Evolutionary conservation across 2,329 filamentous ascomycete species (phyloP), one percentile per base, ranked within the genome.

Genomic region (Teratosphaeria nubilosa): DNA sequence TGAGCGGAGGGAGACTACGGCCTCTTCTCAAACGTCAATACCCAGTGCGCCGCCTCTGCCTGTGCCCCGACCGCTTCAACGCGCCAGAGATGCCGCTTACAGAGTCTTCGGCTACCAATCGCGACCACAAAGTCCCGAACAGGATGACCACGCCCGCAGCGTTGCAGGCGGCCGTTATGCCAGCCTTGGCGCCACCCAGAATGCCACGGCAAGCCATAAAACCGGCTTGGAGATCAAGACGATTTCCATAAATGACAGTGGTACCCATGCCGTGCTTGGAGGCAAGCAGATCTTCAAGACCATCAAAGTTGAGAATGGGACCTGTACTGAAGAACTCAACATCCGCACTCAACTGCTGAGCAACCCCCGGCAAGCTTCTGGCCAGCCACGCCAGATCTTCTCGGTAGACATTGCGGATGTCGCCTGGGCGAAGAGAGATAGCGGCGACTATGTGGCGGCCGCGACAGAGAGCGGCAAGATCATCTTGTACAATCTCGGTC

Each of bases 231-330:
- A 83, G 61, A 85, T 86, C 65, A 74, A 80, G 51, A 81, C 84
- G 41, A 74, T 86, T 56, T 83, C 86, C 69, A 81, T 85, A 70
- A 86, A 85, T 60, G 81, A 83, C 48, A 76, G 80, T 58, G 77
- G 79, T 59, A 85, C 82, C 59, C 83, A 85, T 75, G 84, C 83
- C 56, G 77, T 86, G 57, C 78, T 86, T 63, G 84, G 82, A 50
- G 84, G 84, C 56, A 82, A 82, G 62, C 82, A 86, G 64, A 85
- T 86, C 58, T 78, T 86, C 65, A 85, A 85, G 71, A 86, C 83
- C 2, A 78, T 86, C 61, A 79, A 78, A 55, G 78, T 86, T 56
- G 69, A 70, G 54, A 76, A 80, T 51, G 79, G 81, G 58, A 76
- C 79, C 60, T 83, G 82, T 51, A 78, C 78, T 57, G 84, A 86